A percentile compares a stretch with the other conserved stretches of the same genome.
These are phyloP conservation scores for Cocos nucifera DNA, from an alignment of 176 grass and related monocot species.

Conservation along the genomic window DNA sequence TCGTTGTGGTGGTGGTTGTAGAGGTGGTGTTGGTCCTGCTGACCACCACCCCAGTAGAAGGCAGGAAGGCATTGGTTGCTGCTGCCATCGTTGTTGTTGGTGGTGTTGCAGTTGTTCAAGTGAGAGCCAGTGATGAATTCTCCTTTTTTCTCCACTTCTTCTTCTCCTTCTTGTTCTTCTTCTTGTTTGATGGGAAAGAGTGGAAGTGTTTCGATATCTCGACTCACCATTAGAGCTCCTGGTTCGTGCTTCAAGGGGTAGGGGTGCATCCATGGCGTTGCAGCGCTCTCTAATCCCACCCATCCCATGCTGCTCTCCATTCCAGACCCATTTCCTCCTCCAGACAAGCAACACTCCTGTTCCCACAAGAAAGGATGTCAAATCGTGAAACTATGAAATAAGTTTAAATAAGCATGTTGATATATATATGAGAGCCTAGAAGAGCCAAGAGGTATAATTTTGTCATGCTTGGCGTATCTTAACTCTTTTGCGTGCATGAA, in stretches of 20 bases:
- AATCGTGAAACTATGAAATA: no score
- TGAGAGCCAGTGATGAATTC: no score
- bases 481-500: no score
- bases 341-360: conserved; percentile 41
- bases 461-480: no score
- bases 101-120: no score
- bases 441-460: no score
- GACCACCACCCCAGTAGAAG: not conserved
- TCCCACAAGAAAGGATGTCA: not conserved
- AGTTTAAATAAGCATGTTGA: no score
- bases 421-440: no score
- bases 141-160: no score
- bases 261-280: conserved; percentile 2
- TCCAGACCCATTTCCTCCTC: not conserved
- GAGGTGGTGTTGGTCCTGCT: conserved; percentile 19
- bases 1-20: conserved; percentile 24
- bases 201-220: conserved; percentile 45
- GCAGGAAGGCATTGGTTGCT: conserved; percentile 2
- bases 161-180: not conserved
- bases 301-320: conserved; percentile 1
- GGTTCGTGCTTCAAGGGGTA: not conserved
- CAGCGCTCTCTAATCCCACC: not conserved
- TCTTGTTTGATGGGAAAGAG: conserved; percentile 38
- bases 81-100: not conserved
- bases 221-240: not conserved